Evolutionary conservation across 805 yeast genomes (phyloP), one percentile per base, ranked within the genome.

Genomic region (Saccharomyces paradoxus): DNA sequence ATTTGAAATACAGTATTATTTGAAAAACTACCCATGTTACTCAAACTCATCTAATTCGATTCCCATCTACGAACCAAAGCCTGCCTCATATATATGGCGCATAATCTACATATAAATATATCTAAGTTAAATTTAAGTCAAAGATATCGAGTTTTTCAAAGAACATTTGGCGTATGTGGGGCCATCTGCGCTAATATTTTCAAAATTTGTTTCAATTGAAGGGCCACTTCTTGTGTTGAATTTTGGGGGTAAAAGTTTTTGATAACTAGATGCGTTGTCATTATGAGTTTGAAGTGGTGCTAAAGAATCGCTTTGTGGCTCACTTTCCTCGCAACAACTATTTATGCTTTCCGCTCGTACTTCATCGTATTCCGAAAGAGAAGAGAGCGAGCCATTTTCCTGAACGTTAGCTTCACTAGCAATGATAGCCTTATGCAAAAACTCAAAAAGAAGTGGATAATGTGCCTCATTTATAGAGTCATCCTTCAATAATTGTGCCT

Each of bases 381-480:
- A 17, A 17, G 44, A 37, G 22, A 24, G 50, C 27, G 27, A 56
- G 49, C 37, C 50, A 31, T 54, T 50, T 17, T 27, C 30, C 2
- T 53, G 50, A 30, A 48, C 47, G 24, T 32, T 37, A 24, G 41
- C 26, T 37, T 60, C 57, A 49, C 58, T 61, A 46, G 56, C 58
- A 55, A 60, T 53, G 68, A 63, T 64, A 9, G 53, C 55, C 48
- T 53, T 44, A 28, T 50, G 59, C 51, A 71, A 53, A 37, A 68
- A 62, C 9, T 60, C 63, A 54, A 71, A 74, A 22, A 80, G 57
- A 4, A 67, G 63, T 3, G 77, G 76, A 61, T 77, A 80, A 58
- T 79, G 82, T 17, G 62, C 63, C 55, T 70, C 67, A 62, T 78
- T 77, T 1, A 76, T 69, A 7, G 74, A 68, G 22, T 69, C 66